A percentile compares a stretch with the other conserved stretches of the same genome.
Evolutionary conservation across 169 alveolate genomes (phyloP).

Genomic region (Perkinsus marinus): DNA sequence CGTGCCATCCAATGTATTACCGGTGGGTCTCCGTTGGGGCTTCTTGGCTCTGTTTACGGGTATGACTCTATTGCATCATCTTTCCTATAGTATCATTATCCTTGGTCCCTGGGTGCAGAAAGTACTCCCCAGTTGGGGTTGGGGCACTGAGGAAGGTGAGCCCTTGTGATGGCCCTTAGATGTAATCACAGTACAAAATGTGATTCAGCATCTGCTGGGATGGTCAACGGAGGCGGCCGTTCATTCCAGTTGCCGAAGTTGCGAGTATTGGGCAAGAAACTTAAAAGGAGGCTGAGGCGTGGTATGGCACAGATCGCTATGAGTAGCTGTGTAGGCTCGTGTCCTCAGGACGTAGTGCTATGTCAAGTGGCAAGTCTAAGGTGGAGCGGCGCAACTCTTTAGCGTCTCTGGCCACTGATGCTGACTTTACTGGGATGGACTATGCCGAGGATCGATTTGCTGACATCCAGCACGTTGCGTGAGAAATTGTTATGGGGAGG

Average conservation of each 20-base stretch:
- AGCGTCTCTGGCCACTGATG: neutral
- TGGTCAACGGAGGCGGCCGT: neutral
- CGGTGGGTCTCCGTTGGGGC: neutral
- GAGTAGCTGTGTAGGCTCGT: neutral
- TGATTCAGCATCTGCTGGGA: neutral
- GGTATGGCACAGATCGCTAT: neutral
- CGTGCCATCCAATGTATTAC: neutral
- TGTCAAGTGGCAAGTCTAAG: neutral
- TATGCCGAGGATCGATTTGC: neutral
- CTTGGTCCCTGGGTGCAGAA: neutral
- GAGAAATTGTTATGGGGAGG: neutral
- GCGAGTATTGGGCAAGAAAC: neutral
- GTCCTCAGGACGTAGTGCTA: neutral
- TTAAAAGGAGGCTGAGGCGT: neutral
- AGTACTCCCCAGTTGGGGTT: neutral
- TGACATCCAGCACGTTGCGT: neutral
- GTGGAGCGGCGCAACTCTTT: neutral
- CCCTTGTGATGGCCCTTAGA: neutral
- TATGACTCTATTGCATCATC: neutral
- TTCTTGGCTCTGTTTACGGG: neutral
- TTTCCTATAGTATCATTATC: neutral
- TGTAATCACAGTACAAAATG: neutral
- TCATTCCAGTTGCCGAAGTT: neutral
- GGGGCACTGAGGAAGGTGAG: neutral
- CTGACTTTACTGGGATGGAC: neutral